Base-by-base conservation (phyloP, 768 basidiomycete species). In the Leccinellum albellum region DNA sequence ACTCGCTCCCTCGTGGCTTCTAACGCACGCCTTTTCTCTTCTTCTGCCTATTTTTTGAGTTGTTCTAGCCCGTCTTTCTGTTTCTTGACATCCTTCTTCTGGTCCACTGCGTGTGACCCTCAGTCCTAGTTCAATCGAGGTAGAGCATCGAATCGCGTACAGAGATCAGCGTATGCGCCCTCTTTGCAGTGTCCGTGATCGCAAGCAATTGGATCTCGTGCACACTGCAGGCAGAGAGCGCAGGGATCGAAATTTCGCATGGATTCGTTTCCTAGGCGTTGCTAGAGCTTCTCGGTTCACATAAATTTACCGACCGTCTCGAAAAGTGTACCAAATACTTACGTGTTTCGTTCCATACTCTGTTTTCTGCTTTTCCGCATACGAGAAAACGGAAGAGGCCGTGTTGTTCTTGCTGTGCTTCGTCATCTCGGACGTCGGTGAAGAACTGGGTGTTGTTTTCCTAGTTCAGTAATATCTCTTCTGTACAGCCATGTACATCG, bases 221-320 rank as follows among this genome's bases (percentile, higher is more conserved):
- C 94, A 42, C 82, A 80, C 53, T 91, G 86, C 33, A 97, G 76
- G 70, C 96, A 99, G 14, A 97, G 81, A 6, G 89, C 81, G 69
- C 97, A 98, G 1, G 92, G 86, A 71, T 97, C 92, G 70, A 97
- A 94, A 51, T 82, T 82, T 37, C 93, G 85, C 89, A 95, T 92
- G 12, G 89, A 94, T 71, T 97, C 94, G 69, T 91, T 89, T 33
- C 94, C 94, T 68, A 73, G 37, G 47, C 68, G 70, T 73, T 72
- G 72, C 70, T 72, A 58, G 48, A 55, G 32, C 32, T 14, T 50
- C 45, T 63, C 53, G 54, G 54, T 35, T 56, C 21, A 37, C 33
- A 54, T 57, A 37, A 48, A 23, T 56, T 20, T 29, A 46, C 45
- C 10, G 10, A 48, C n/a, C 4, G 9, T 21, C 28, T 10, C 10